Conservation (phyloP, 495 filamentous ascomycete species). For the Peziza echinospora region DNA sequence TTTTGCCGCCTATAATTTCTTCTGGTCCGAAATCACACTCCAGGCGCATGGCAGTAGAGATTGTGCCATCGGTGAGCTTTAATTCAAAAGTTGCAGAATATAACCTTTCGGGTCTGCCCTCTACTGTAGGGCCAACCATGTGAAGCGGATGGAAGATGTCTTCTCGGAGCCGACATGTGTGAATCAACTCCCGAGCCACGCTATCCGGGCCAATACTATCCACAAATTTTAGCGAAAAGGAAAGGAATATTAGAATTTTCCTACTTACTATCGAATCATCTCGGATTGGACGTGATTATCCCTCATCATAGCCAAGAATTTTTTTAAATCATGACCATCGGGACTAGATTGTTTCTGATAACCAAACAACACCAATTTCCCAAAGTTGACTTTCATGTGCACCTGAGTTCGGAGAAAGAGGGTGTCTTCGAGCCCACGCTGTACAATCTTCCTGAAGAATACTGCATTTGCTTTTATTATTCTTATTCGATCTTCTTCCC, state of each 20-base stretch:
- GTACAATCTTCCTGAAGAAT: conserved; percentile 6
- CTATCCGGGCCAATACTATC: conserved; percentile 10
- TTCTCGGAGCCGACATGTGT: conserved; percentile 6
- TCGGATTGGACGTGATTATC: conserved; percentile 6
- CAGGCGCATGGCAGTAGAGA: neutral
- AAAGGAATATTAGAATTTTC: no score
- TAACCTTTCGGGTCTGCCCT: neutral
- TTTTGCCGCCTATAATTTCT: neutral
- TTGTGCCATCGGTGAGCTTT: neutral
- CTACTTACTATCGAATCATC: conserved; percentile 13
- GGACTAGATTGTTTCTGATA: conserved; percentile 9
- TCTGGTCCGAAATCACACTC: neutral
- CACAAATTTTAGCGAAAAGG: no score
- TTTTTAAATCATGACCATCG: neutral
- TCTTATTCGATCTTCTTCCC: conserved; percentile 3
- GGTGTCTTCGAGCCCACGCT: conserved; percentile 12
- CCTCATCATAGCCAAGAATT: conserved; percentile 6
- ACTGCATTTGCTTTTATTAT: conserved; percentile 8
- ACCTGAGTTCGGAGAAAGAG: conserved; percentile 13
- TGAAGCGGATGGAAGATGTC: conserved; percentile 15
- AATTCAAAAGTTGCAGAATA: neutral
- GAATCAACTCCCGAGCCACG: conserved; percentile 12
- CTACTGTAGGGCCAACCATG: neutral
- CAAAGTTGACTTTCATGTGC: conserved; percentile 15
- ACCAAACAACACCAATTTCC: conserved; percentile 12